Evolutionary conservation across 257 asterid species (phyloP).

Genomic region (Penstemon newberryi): DNA sequence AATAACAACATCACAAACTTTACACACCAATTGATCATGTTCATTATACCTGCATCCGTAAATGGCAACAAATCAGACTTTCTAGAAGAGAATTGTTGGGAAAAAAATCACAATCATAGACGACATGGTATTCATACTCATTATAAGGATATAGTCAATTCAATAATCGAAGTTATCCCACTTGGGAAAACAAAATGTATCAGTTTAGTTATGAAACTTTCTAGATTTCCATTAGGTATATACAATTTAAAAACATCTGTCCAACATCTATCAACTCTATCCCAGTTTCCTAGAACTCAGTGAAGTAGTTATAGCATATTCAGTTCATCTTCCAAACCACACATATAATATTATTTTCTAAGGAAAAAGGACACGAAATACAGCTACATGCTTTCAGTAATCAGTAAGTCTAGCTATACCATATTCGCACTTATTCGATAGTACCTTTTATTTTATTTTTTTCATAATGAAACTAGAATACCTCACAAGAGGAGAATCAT

Average conservation of each 20-base stretch:
- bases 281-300: slow-evolving; percentile 3
- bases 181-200: background rate
- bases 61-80: slow-evolving; percentile 9
- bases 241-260: background rate
- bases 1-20: slow-evolving; percentile 72
- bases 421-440: too few species aligned
- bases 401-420: background rate
- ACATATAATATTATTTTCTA: too few species aligned
- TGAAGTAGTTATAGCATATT: background rate
- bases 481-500: slow-evolving; percentile 89
- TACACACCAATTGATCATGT: slow-evolving; percentile 74
- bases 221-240: background rate
- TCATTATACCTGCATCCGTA: slow-evolving; percentile 74
- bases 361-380: background rate
- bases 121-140: background rate
- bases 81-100: slow-evolving; percentile 2
- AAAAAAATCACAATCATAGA: slow-evolving; percentile 8
- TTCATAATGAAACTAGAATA: slow-evolving; percentile 26
- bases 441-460: too few species aligned
- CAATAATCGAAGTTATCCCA: slow-evolving; percentile 13
- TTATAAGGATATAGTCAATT: slow-evolving; percentile 9
- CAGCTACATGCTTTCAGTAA: background rate
- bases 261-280: background rate
- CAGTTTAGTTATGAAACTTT: background rate
- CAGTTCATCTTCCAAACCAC: too few species aligned